These are phyloP conservation scores for Diospyros kaki DNA, from an alignment of 148 eudicot genomes.

Conservation along the genomic window DNA sequence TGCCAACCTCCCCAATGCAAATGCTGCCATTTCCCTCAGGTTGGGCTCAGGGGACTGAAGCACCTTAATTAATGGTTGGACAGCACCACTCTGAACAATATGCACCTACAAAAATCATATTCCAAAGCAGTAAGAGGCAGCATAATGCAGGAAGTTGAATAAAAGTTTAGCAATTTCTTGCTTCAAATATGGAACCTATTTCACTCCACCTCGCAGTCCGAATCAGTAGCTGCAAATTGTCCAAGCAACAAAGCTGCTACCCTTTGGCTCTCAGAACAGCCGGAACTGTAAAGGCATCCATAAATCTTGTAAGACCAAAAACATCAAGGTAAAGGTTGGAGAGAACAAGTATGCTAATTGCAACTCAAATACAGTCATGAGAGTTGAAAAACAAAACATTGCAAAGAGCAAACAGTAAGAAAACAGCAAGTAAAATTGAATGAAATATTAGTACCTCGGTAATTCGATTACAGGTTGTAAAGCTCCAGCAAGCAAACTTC, in stretches of 20 bases:
- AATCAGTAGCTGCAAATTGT: conserved; percentile 92
- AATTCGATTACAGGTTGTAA: conserved; percentile 88
- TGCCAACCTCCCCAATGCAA: conserved; percentile 92
- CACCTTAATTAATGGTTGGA: conserved; percentile 80
- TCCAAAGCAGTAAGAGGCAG: not conserved
- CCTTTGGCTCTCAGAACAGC: conserved; percentile 87
- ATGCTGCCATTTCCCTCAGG: conserved; percentile 85
- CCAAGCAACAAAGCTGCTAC: conserved; percentile 97
- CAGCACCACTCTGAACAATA: conserved; percentile 96
- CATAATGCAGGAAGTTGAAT: not conserved
- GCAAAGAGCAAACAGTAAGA: not conserved
- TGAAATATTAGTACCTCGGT: conserved; percentile 48
- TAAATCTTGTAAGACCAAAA: not conserved
- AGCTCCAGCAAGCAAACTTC: conserved; percentile 91
- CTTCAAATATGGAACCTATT: not conserved
- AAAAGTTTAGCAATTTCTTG: not conserved
- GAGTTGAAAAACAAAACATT: not conserved
- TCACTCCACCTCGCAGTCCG: conserved; percentile 81
- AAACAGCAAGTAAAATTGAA: not conserved
- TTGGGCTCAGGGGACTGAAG: conserved; percentile 71
- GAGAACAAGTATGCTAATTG: not conserved
- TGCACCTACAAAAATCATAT: conserved; percentile 46
- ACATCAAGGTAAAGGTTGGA: not conserved
- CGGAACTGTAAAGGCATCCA: conserved; percentile 47
- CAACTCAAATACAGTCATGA: not conserved